phyloP scores from a whole-genome alignment of 108 stramenopile genomes.

The Skeletonema menzelii region DNA sequence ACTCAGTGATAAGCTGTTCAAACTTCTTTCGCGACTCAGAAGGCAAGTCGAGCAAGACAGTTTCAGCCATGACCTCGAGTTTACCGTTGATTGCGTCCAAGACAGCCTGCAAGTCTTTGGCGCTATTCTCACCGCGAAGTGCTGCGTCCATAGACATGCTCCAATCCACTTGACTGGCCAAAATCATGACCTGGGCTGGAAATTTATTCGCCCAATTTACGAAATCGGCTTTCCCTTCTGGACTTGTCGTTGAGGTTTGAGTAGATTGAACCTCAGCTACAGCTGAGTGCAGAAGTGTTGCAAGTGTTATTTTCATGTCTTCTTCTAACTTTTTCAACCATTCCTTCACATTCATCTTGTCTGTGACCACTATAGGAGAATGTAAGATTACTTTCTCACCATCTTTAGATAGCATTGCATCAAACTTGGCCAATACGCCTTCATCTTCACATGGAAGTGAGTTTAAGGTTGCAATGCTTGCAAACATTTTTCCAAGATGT shows the following conservation, averaged over 20 bases:
- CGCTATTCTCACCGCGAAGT: constrained; percentile 55
- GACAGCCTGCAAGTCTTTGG: constrained; percentile 42
- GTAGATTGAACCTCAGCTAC: constrained; percentile 65
- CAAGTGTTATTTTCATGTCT: constrained; percentile 91
- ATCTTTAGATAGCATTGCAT: constrained; percentile 94
- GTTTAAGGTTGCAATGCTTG: constrained; percentile 73
- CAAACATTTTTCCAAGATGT: constrained; percentile 99
- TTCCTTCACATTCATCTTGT: constrained; percentile 83
- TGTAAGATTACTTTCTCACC: constrained; percentile 92
- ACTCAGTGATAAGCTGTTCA: constrained; percentile 98
- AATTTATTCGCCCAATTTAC: constrained; percentile 85
- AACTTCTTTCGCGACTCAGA: constrained; percentile 91
- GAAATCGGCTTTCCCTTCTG: constrained; percentile 59
- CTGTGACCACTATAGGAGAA: constrained; percentile 67
- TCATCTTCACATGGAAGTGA: constrained; percentile 60
- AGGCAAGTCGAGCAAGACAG: constrained; percentile 86
- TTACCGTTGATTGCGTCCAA: constrained; percentile 63
- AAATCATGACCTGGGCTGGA: constrained; percentile 96
- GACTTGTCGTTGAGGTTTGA: constrained; percentile 22
- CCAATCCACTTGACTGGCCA: constrained; percentile 93
- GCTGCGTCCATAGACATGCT: constrained; percentile 86
- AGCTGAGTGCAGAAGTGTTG: constrained; percentile 80
- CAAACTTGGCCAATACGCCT: constrained; percentile 61
- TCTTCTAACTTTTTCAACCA: constrained; percentile 92
- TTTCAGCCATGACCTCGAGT: constrained; percentile 91